Percentiles rank a stretch among this genome's conserved stretches.
These are phyloP conservation scores for Clavaria fumosa DNA, from an alignment of 768 basidiomycete genomes.

Conservation along the genomic window DNA sequence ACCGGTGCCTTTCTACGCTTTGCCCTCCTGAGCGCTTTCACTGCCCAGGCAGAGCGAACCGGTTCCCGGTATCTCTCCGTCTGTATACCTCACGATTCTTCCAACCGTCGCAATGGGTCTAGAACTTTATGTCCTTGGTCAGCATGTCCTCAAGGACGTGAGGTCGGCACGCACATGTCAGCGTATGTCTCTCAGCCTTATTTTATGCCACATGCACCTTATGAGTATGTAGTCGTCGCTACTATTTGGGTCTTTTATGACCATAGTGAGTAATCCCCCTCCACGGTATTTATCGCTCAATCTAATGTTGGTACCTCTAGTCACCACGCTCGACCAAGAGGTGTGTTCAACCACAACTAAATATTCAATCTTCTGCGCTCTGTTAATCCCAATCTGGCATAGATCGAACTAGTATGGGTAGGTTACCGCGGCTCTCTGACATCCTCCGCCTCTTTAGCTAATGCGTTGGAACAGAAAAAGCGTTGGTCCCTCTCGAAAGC, in stretches of 20 bases:
- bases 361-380: not conserved
- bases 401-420: constrained; percentile 20
- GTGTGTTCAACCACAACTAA: constrained; percentile 7
- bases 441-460: not conserved
- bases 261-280: constrained; percentile 14
- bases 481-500: constrained; percentile 14
- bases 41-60: too few species aligned
- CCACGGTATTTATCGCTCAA: not conserved
- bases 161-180: not conserved
- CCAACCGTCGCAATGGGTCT: too few species aligned
- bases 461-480: constrained; percentile 11
- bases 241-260: constrained; percentile 12
- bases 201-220: not conserved
- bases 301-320: constrained; percentile 5
- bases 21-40: too few species aligned
- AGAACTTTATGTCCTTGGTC: too few species aligned
- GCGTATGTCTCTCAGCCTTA: not conserved
- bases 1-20: too few species aligned
- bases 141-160: too few species aligned
- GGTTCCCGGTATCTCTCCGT: too few species aligned
- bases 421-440: not conserved
- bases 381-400: not conserved
- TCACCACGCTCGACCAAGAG: constrained; percentile 18
- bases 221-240: not conserved
- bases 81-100: too few species aligned